These are phyloP conservation scores for Sugiyamaella smithiae DNA, from an alignment of 805 yeast species.

Conservation along the genomic window DNA sequence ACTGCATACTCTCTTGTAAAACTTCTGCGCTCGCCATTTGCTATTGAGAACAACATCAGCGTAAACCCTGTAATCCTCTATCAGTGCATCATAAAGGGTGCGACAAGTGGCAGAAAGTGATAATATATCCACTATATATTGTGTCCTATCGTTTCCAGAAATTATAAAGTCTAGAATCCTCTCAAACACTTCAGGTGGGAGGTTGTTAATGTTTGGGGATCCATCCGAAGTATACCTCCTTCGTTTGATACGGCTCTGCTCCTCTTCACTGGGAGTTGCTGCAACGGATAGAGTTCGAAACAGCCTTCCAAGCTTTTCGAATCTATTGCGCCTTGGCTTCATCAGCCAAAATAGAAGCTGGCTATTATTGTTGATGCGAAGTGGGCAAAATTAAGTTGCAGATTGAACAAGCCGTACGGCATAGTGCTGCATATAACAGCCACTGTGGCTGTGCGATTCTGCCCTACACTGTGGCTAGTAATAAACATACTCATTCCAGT, in stretches of 20 bases:
- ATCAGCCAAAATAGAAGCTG: too few relatives aligned
- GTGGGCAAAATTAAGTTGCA: not conserved
- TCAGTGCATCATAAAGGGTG: conserved; percentile 2
- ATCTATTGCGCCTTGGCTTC: not conserved
- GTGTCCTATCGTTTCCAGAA: not conserved
- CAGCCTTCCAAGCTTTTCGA: not conserved
- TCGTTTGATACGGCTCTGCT: not conserved
- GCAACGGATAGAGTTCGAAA: not conserved
- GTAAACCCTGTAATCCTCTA: conserved; percentile 7
- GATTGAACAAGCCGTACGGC: not conserved
- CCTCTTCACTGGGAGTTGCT: not conserved
- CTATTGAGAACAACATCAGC: conserved; percentile 8
- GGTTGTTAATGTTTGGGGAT: not conserved
- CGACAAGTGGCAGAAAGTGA: conserved; percentile 10
- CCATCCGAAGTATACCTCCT: not conserved
- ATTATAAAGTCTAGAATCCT: conserved; percentile 9
- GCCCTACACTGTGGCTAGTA: not conserved
- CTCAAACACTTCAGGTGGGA: conserved; percentile 15
- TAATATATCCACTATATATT: conserved; percentile 2
- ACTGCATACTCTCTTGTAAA: conserved; percentile 13
- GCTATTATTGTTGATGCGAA: too few relatives aligned
- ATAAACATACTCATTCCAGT: too few relatives aligned
- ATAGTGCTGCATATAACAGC: not conserved
- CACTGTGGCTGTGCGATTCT: conserved; percentile 1
- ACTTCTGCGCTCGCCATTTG: conserved; percentile 14